Base-by-base conservation (phyloP, 805 yeast genomes). In the Kluyveromyces wickerhamii region DNA sequence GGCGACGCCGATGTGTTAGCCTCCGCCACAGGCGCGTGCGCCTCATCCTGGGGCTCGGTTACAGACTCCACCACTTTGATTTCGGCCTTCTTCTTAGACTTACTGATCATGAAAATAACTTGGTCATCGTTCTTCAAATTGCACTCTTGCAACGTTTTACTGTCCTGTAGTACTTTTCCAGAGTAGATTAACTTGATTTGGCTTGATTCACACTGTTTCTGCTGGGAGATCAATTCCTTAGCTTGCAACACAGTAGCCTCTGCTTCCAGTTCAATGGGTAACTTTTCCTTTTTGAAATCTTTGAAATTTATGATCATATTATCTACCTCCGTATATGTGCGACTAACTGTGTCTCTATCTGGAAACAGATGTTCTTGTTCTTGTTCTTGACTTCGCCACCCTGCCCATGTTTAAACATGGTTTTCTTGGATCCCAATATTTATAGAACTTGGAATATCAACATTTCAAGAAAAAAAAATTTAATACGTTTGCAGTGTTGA, bases 181-280 rank as follows among this genome's bases (percentile, higher is more conserved):
- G 96, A 86, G 58, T 80, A 92, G 41, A 92, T 95, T 52, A 92
- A 75, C 64, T 88, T 89, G 56, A 89, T 76, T 52, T 79, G 88
- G 2, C 72, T 59, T 2, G 76, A 71, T 16, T 79, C 89, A 48
- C 85, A 79, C 11, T 70, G 74, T 49, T 83, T 81, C 38, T 70
- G 65, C 14, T 66, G 62, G 1, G 87, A 92, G 34, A 92, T 67
- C 48, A 74, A 74, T 48, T 75, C 78, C 60, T 88, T 89, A 13
- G 78, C 78, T n/a, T 75, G 66, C 10, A 69, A 54, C 21, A 83
- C 89, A 2, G 85, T 70, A 33, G 77, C 85, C 10, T 71, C 41
- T 7, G 71, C 67, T 40, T 81, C 94, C 38, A 86, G 72, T 18
- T 85, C 95, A 39, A 92, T 52, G 19, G 86, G 72, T 58, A 88